phyloP scores from a whole-genome alignment of 176 grass and related monocot genomes.

The Musa beccarii region DNA sequence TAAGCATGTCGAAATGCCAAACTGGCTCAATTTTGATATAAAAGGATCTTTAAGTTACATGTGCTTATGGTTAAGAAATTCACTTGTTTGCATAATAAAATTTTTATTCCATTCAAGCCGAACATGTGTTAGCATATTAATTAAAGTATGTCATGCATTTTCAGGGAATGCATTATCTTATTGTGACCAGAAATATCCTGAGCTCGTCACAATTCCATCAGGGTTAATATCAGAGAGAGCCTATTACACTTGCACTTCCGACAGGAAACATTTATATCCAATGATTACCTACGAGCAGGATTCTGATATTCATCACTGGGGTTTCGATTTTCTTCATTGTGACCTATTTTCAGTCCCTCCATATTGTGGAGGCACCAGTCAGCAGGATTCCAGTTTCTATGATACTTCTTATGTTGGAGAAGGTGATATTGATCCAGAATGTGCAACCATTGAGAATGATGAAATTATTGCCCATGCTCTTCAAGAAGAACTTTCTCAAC shows the following conservation, averaged over 20 bases:
- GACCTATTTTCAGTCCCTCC: constrained; percentile 41
- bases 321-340: constrained; percentile 45
- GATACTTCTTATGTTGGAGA: constrained; percentile 53
- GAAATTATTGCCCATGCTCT: constrained; percentile 18
- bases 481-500: constrained; percentile 23
- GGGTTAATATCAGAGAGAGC: neutral
- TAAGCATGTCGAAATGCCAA: no score
- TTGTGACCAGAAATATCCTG: neutral
- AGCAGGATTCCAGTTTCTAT: constrained; percentile 42
- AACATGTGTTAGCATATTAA: neutral
- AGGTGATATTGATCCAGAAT: constrained; percentile 29
- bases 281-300: constrained; percentile 77
- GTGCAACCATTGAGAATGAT: constrained; percentile 11
- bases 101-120: neutral
- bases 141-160: neutral
- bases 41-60: neutral
- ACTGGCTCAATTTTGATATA: neutral
- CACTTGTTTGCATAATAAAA: no score
- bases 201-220: neutral
- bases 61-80: neutral
- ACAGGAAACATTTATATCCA: constrained; percentile 23
- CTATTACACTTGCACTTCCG: constrained; percentile 23
- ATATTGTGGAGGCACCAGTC: constrained; percentile 46
- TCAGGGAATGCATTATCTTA: neutral
- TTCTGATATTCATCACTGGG: constrained; percentile 56